Evolutionary conservation across 176 grass and related monocot species (phyloP), one percentile per base, ranked within the genome.

Genomic region (Phoenix dactylifera): DNA sequence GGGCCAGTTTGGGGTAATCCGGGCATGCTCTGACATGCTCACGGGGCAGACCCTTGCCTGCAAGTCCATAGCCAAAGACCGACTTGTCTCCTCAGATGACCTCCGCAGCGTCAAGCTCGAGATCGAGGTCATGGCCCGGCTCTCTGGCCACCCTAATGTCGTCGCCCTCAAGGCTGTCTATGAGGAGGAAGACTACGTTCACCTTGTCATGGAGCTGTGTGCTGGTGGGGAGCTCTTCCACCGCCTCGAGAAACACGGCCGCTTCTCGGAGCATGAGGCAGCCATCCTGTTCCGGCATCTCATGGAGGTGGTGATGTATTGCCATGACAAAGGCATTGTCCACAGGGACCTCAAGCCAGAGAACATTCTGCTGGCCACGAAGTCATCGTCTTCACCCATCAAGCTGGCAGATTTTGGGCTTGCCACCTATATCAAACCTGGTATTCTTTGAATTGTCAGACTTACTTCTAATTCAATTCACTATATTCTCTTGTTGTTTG

Each of bases 181-280:
- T 50, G 93, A 98, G 77, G 87, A 98, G 60, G 71, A 83, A 26
- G 84, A 83, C 16, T 92, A 56, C 4, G 84, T 98, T 51, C 84
- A 98, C 75, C 84, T 98, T 54, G 88, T 98, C 65, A 98, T 98
- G 93, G 93, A 98, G 81, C 78, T 98, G 14, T 98, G 87, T 65
- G 84, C 78, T 7, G 84, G 87, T 12, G 93, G 93, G 24, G 93
- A 98, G 73, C 84, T 98, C 76, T 98, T 98, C 77, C 84, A 88
- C 58, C 82, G 84, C 0, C 87, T 98, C 7, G 53, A 98, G 84
- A 76, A 83, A 73, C 81, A 83, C 1, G 84, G 93, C 1, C 74
- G 70, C 66, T 98, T 92, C 85, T 70, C 75, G 0, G 93, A 98
- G 79, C 81, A 88, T 15, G 93, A 98, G 49, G 88, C 76, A 0